Base-by-base conservation (phyloP, 2,329 filamentous ascomycete genomes). In the Trichoderma sp. region DNA sequence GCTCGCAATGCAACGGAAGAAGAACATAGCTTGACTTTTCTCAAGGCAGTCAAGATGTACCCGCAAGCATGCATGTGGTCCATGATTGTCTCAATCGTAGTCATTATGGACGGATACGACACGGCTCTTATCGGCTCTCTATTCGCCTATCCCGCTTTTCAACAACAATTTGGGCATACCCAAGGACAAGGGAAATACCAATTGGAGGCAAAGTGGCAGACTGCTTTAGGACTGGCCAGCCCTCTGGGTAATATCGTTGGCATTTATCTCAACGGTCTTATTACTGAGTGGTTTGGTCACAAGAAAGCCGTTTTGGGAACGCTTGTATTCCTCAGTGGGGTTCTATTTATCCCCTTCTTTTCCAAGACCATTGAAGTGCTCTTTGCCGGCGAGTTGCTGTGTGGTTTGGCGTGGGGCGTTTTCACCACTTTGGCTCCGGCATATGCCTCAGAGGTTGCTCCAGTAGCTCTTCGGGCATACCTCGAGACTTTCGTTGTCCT, bases 401-500 rank as follows among this genome's bases (percentile, higher is more conserved):
- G 81, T 60, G 85, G 85, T 26, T 75, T 87, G 8, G 82, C 84
- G 0, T 86, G 84, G 80, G 82, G 82, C 5, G 78, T 82, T 6
- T 83, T 86, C 72, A 80, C 82, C 8, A 86, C 83, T 0, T 77
- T 85, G 2, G 81, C 80, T 0, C 81, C 84, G 0, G 81, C 84
- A 0, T 87, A 88, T 71, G 85, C 85, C 0, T 84, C 83, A 0
- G 84, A 86, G 58, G 77, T 82, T 1, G 75, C 77, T 14, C 81
- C 84, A 6, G 74, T 79, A 69, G 74, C 79, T 0, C 80, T 86
- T 1, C 80, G 84, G 9, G 76, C 79, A 7, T 85, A 85, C 58
- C 77, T 86, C 12, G 85, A 83, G 0, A 80, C 80, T 3, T 85
- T 82, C 74, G 81, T 82, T 39, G 86, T 85, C 69, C 79, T 86